phyloP scores from a whole-genome alignment of 805 yeast genomes.

The Starmerella potacharoeniae region DNA sequence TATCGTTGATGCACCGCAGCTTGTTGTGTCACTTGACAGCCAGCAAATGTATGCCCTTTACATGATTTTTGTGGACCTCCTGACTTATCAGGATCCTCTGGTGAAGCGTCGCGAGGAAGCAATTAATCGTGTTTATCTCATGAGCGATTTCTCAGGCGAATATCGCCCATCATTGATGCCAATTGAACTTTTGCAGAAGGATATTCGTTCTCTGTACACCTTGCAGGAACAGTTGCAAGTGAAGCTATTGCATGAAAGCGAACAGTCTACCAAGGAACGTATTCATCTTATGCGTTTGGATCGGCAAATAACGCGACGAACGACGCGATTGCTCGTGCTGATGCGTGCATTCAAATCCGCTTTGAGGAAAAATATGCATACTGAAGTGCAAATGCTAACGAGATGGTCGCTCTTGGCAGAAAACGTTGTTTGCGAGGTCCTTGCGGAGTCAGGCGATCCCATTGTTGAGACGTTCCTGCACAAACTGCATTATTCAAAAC shows the following conservation, averaged over 20 bases:
- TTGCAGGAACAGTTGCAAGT: constrained; percentile 36
- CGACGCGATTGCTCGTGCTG: constrained; percentile 27
- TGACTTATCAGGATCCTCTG: constrained; percentile 66
- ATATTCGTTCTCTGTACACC: constrained; percentile 33
- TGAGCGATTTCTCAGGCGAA: constrained; percentile 55
- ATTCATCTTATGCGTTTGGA: constrained; percentile 25
- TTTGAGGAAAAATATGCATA: constrained; percentile 24
- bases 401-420: constrained; percentile 53
- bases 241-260: constrained; percentile 7
- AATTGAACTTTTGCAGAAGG: constrained; percentile 40
- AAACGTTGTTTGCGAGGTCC: constrained; percentile 58
- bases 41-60: constrained; percentile 59
- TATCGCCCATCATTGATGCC: constrained; percentile 38
- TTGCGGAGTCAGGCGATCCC: constrained; percentile 48
- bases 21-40: constrained; percentile 60
- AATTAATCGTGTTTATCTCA: constrained; percentile 53
- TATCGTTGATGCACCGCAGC: constrained; percentile 53
- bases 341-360: constrained; percentile 30
- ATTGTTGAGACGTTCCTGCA: constrained; percentile 62
- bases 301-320: constrained; percentile 24
- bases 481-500: constrained; percentile 46
- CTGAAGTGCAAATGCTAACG: constrained; percentile 26
- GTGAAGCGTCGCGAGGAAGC: constrained; percentile 45
- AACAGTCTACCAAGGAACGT: constrained; percentile 3
- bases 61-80: constrained; percentile 47